Evolutionary conservation across 1,139 yeast species (phyloP).

Genomic region (Suhomyces taliae): DNA sequence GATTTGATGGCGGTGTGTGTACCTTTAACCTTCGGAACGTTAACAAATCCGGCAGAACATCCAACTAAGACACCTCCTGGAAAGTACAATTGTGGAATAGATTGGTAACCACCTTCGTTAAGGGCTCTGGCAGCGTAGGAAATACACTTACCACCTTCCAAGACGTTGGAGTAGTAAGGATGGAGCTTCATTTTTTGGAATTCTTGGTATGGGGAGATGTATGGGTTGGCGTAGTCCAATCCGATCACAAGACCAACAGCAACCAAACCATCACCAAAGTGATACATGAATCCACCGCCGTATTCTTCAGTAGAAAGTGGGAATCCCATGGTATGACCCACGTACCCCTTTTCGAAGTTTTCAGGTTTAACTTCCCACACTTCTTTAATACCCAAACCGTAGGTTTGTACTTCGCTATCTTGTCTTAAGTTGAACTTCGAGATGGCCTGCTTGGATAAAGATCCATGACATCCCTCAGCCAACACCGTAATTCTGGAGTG

Average conservation of each 20-base stretch:
- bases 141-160: conserved; percentile 87
- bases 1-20: conserved; percentile 96
- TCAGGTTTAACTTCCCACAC: conserved; percentile 95
- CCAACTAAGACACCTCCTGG: conserved; percentile 97
- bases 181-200: conserved; percentile 92
- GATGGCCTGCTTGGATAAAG: conserved; percentile 76
- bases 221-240: conserved; percentile 89
- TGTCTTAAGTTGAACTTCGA: conserved; percentile 66
- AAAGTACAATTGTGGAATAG: conserved; percentile 83
- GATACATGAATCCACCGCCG: conserved; percentile 98
- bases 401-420: conserved; percentile 76
- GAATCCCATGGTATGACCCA: conserved; percentile 86
- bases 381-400: conserved; percentile 93
- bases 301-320: conserved; percentile 76
- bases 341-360: conserved; percentile 76
- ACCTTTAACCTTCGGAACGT: conserved; percentile 97
- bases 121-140: conserved; percentile 95
- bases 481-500: conserved; percentile 83
- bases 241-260: conserved; percentile 91
- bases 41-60: conserved; percentile 93
- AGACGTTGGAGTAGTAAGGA: conserved; percentile 73
- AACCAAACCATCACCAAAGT: conserved; percentile 90
- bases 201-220: conserved; percentile 92
- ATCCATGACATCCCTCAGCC: conserved; percentile 98
- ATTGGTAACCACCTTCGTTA: conserved; percentile 94